phyloP scores from a whole-genome alignment of 2,329 filamentous ascomycete genomes.

The Phialophora macrospora region DNA sequence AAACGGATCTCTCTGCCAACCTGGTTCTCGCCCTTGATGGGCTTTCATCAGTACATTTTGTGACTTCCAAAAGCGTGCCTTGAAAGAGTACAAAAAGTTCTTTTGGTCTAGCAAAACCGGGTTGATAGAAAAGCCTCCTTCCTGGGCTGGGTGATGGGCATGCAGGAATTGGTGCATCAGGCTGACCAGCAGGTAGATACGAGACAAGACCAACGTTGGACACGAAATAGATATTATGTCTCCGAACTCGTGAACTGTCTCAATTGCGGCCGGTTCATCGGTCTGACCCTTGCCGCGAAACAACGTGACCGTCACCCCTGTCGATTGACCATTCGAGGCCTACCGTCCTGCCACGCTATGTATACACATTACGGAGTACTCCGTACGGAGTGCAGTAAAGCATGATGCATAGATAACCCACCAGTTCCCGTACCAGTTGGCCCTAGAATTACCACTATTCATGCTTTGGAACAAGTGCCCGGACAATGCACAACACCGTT shows the following conservation, averaged over 20 bases:
- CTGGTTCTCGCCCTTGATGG: conserved; percentile 8
- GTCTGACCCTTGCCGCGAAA: not conserved
- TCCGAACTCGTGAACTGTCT: not conserved
- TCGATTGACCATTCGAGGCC: not conserved
- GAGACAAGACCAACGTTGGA: conserved; percentile 11
- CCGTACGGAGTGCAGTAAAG: not conserved
- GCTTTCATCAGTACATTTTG: conserved; percentile 21
- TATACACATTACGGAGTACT: not conserved
- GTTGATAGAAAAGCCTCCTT: conserved; percentile 16
- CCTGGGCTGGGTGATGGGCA: conserved; percentile 10
- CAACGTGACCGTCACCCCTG: not conserved
- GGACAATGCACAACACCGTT: conserved; percentile 1
- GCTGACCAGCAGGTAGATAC: conserved; percentile 15
- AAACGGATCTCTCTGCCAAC: conserved; percentile 16
- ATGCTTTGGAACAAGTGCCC: conserved; percentile 2
- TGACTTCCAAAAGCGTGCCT: conserved; percentile 26
- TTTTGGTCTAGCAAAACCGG: conserved; percentile 27
- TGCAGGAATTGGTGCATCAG: conserved; percentile 6
- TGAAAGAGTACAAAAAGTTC: conserved; percentile 23
- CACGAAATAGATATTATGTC: conserved; percentile 3
- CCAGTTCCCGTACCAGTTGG: not conserved
- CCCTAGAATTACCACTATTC: not conserved
- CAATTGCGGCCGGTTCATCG: not conserved
- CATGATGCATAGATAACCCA: not conserved
- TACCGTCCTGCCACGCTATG: not conserved